Conservation (phyloP, 1,139 yeast species). For the Saccharomyces hybrid region DNA sequence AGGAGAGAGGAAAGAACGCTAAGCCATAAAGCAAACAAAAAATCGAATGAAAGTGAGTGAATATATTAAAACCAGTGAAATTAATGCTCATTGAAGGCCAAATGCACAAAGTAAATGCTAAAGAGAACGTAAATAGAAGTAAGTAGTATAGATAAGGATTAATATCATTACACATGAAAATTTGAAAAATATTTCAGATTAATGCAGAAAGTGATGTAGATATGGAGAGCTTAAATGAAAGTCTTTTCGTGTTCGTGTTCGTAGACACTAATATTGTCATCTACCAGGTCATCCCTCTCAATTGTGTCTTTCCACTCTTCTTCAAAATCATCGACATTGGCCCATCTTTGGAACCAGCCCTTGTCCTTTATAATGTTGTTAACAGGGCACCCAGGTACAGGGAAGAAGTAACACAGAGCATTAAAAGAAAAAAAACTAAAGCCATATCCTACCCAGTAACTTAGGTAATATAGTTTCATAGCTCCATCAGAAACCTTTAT, state of each 20-base stretch:
- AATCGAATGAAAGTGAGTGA: not conserved
- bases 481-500: slow-evolving; percentile 70
- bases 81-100: not conserved
- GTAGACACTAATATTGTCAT: slow-evolving; percentile 18
- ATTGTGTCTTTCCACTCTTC: slow-evolving; percentile 29
- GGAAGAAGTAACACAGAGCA: slow-evolving; percentile 45
- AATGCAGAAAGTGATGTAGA: not conserved
- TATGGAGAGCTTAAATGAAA: slow-evolving; percentile 10
- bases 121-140: not conserved
- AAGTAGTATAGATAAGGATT: not conserved
- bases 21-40: not conserved
- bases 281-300: slow-evolving; percentile 15
- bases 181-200: not conserved
- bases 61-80: not conserved
- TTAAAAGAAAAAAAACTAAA: slow-evolving; percentile 48
- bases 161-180: not conserved
- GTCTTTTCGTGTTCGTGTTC: slow-evolving; percentile 17
- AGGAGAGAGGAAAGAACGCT: not conserved
- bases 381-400: slow-evolving; percentile 53
- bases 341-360: slow-evolving; percentile 57
- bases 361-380: slow-evolving; percentile 42
- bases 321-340: slow-evolving; percentile 58
- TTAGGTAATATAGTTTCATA: slow-evolving; percentile 58
- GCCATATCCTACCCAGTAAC: slow-evolving; percentile 68
- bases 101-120: not conserved